phyloP scores from a whole-genome alignment of 257 asterid genomes.

The Capsicum rhomboideum region DNA sequence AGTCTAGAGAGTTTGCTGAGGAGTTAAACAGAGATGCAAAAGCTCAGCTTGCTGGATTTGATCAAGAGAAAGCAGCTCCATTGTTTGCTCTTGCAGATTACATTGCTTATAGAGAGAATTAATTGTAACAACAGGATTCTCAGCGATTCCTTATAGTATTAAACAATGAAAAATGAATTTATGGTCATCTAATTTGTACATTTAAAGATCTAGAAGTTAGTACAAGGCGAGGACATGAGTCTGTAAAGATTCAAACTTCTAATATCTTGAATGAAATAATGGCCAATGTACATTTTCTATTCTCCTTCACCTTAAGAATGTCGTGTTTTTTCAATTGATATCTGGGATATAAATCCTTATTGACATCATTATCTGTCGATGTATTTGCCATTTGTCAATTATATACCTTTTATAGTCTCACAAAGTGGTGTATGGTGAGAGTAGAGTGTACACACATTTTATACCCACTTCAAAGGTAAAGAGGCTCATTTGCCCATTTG shows the following conservation, averaged over 20 bases:
- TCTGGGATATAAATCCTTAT: background rate
- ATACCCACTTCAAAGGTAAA: too few relatives aligned
- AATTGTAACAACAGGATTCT: background rate
- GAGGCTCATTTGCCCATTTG: too few relatives aligned
- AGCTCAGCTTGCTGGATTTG: slow-evolving; percentile 40
- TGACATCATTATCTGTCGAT: background rate
- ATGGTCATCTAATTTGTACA: background rate
- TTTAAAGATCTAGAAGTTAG: background rate
- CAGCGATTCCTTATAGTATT: background rate
- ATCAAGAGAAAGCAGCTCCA: slow-evolving; percentile 33
- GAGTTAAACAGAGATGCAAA: slow-evolving; percentile 45
- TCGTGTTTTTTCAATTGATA: background rate
- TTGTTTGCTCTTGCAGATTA: slow-evolving; percentile 51
- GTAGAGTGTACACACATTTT: too few relatives aligned
- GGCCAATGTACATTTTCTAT: background rate
- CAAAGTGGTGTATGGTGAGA: too few relatives aligned
- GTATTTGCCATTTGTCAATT: background rate
- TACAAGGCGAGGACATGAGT: background rate
- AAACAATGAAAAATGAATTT: background rate
- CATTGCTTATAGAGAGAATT: slow-evolving; percentile 49
- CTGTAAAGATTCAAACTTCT: background rate
- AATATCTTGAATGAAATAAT: background rate
- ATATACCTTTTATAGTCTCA: too few relatives aligned
- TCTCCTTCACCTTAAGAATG: background rate
- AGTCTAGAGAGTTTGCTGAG: slow-evolving; percentile 54